Base-by-base conservation (phyloP, 192 early-diverging fungal genomes). In the Spizellomyces punctatus region DNA sequence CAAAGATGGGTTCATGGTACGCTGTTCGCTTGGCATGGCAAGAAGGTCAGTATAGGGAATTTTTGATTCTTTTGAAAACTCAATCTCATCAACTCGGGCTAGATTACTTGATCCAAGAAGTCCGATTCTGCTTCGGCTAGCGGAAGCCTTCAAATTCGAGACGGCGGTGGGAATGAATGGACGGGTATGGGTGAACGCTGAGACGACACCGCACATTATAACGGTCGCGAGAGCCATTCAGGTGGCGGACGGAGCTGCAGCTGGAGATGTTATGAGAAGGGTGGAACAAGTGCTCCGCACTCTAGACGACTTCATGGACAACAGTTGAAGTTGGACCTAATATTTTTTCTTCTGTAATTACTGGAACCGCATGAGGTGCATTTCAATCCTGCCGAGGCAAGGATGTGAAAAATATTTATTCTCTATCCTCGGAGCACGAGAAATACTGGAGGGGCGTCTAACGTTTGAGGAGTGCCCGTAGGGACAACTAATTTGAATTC, bases 81-180 rank as follows among this genome's bases (percentile, higher is more conserved):
- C 27, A 36, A 36, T 36, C 27, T 36, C 27, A 36, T 36, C 27
- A 3, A 36, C 27, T 36, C 27, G 27, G 27, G 3, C 58, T 67
- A 93, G 92, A 36, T 73, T 94, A 66, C 72, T 93, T 9, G 82
- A 90, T 65, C 89, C 92, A 7, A 79, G 85, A 41, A 89, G 88
- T 14, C 81, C 90, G 17, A 82, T 98, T 12, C 81, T 98, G 19
- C 58, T 75, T n/a, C 74, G 86, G 6, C 81, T 98, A 50, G 92
- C 91, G 9, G 75, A 86, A 14, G 74, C 88, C 5, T 73, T 95
- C 43, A 86, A 93, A 4, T 96, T 96, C 73, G 95, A 99, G 75
- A 83, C 84, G 6, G 94, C 95, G 1, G 86, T 96, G 42, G 98
- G 96, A 6, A 85, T 96, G 75, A 99, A 99, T 73, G 98, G 98